Base-by-base conservation (phyloP, 345 rosid genomes). In the Eucalyptus shirleyi region DNA sequence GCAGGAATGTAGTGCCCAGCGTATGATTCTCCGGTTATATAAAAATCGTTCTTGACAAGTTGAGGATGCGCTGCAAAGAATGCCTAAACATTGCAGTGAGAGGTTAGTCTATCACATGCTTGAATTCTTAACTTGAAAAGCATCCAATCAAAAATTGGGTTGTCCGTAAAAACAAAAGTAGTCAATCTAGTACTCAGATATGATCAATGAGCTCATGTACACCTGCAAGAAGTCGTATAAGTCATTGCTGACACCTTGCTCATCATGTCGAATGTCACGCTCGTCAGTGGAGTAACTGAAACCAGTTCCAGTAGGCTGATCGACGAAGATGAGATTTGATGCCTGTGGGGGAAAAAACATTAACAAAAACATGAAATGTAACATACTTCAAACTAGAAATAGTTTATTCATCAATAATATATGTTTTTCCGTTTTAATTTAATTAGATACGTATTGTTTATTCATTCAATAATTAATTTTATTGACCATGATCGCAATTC, bases 1-100 rank as follows among this genome's bases (percentile, higher is more conserved):
- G 98, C 97, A 5, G 99, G 99, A 72, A 98, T 91, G 88, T 97
- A 97, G 86, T 97, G 98, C 53, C 98, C 99, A 62, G 98, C 99
- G 14, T 96, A 96, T 7, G 99, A 98, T 91, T 97, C 99, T 87
- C 99, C 99, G 7, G 98, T 96, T 11, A 98, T 95, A 90, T 89
- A 97, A 89, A 98, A 97, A 87, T 97, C 97, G 42, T 96, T 97
- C 62, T 92, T 94, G 7, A 86, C 92, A 24, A 91, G 92, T 89
- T 94, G 88, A 9, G 97, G 95, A 94, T 96, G 99, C 47, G 89
- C 88, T 86, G 92, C 91, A 91, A 96, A 98, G 86, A 98, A 97
- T 14, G 94, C 97, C 98, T 98, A 69, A 14, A 5, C 45, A 72
- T 72, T 24, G 28, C 28, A 72, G 28, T 2, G 45, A 72, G 93